These are phyloP conservation scores for Prunus dulcis DNA, from an alignment of 306 rosid genomes.

Conservation along the genomic window DNA sequence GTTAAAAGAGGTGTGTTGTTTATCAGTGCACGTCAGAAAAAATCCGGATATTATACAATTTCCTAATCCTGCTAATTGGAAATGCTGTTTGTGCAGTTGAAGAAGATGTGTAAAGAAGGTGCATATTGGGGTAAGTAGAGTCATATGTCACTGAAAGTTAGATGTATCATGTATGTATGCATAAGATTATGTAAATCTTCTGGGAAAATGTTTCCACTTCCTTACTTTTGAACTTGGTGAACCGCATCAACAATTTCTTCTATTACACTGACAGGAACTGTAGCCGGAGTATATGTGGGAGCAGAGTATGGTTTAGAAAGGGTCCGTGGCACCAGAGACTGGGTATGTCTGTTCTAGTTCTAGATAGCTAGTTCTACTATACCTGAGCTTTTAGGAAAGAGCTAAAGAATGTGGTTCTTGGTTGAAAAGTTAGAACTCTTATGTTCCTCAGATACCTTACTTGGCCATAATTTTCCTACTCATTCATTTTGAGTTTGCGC, in stretches of 20 bases:
- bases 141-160: constrained; percentile 8
- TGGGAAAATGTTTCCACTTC: constrained; percentile 1
- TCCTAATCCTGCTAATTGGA: constrained; percentile 28
- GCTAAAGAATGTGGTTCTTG: not conserved
- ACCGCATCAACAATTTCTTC: not conserved
- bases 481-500: not conserved
- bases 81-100: constrained; percentile 61
- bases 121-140: constrained; percentile 86
- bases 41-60: not conserved
- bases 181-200: not conserved
- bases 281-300: constrained; percentile 84
- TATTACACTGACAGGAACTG: constrained; percentile 46
- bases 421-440: not conserved
- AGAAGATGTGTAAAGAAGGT: constrained; percentile 96
- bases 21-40: not conserved
- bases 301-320: constrained; percentile 71
- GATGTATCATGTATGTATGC: not conserved
- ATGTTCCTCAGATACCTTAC: not conserved
- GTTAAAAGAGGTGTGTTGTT: not conserved
- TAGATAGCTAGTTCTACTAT: constrained; percentile 4
- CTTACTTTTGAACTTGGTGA: not conserved
- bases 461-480: not conserved
- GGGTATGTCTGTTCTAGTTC: constrained; percentile 54
- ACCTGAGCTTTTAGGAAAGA: not conserved
- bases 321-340: constrained; percentile 76